These are phyloP conservation scores for Picea mariana DNA, from an alignment of 83 land plant species.

Conservation along the genomic window DNA sequence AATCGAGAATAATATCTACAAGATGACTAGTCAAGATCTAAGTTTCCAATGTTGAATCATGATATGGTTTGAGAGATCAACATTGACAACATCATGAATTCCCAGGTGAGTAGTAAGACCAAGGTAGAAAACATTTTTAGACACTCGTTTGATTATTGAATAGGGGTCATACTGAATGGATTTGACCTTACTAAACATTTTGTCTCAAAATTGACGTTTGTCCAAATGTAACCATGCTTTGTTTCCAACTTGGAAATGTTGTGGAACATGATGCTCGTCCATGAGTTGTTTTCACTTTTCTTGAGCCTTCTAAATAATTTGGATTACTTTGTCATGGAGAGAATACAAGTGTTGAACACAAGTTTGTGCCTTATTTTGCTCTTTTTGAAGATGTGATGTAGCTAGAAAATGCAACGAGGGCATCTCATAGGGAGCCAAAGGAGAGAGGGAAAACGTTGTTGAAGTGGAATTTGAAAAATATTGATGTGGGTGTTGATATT, in stretches of 20 bases:
- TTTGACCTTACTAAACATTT: neutral
- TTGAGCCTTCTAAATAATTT: neutral
- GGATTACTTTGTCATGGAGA: neutral
- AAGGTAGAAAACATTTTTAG: neutral
- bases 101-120: neutral
- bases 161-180: neutral
- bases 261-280: neutral
- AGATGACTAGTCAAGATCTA: too few species aligned
- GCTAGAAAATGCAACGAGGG: neutral
- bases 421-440: neutral
- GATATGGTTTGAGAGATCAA: neutral
- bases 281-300: neutral
- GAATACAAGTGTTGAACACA: neutral
- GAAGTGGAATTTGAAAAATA: too few species aligned
- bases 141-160: neutral
- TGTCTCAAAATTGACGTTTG: neutral
- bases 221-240: neutral
- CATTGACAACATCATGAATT: neutral
- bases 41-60: neutral
- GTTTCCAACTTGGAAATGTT: neutral
- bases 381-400: neutral
- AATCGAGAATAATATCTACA: too few species aligned
- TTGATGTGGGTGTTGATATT: too few species aligned
- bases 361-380: neutral
- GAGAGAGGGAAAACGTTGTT: neutral